Evolutionary conservation across 1,139 yeast genomes (phyloP).

Genomic region (Saccharomycopsis crataegensis): DNA sequence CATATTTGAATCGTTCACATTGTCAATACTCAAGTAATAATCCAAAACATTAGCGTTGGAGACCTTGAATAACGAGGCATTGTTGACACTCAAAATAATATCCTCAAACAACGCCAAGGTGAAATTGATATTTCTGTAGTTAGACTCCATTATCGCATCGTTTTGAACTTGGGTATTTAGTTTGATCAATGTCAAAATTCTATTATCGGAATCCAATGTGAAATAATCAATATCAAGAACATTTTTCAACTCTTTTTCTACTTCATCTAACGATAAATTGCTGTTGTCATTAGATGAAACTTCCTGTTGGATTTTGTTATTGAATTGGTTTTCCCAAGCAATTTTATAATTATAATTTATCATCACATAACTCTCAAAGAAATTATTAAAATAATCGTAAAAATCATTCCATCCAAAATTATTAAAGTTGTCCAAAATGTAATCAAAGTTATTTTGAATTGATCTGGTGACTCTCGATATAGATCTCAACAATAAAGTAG

Average conservation of each 20-base stretch:
- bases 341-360: conserved; percentile 8
- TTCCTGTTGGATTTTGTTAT: conserved; percentile 3
- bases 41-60: neutral
- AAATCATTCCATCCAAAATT: conserved; percentile 35
- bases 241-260: conserved; percentile 13
- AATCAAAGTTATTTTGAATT: conserved; percentile 64
- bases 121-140: conserved; percentile 20
- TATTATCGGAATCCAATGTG: conserved; percentile 12
- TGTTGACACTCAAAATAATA: conserved; percentile 10
- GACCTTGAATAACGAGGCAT: conserved; percentile 3
- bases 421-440: conserved; percentile 68
- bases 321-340: conserved; percentile 7
- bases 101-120: conserved; percentile 9
- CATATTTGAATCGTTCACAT: conserved; percentile 2
- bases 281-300: neutral
- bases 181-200: conserved; percentile 10
- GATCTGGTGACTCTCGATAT: conserved; percentile 51
- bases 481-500: conserved; percentile 63
- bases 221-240: conserved; percentile 4
- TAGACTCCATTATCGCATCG: conserved; percentile 33
- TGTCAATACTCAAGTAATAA: neutral
- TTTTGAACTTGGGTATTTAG: conserved; percentile 26
- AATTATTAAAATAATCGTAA: conserved; percentile 16
- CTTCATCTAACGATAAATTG: neutral
- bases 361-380: conserved; percentile 16